Evolutionary conservation across 2,329 filamentous ascomycete genomes (phyloP).

Genomic region (Thielaviopsis cerberus): DNA sequence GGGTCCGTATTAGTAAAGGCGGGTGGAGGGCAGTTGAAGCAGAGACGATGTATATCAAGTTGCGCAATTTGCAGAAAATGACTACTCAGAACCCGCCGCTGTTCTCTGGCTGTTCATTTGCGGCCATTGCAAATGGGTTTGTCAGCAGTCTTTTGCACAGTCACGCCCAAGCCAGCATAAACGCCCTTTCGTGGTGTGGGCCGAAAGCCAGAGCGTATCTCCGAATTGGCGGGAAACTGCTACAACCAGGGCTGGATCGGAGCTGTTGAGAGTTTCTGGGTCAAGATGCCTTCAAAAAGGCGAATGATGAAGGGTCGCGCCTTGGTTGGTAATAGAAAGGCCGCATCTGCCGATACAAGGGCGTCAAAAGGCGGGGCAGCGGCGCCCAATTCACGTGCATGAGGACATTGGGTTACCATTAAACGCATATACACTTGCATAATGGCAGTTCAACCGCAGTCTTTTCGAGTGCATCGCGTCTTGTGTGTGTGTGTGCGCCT

Average conservation of each 20-base stretch:
- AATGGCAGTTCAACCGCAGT: background rate
- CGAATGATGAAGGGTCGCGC: too few species aligned
- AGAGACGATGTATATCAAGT: too few species aligned
- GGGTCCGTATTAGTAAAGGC: background rate
- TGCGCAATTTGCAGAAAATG: background rate
- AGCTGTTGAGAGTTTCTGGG: background rate
- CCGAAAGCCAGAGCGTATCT: background rate
- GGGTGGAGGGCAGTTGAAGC: too few species aligned
- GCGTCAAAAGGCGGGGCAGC: too few species aligned
- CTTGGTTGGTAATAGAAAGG: too few species aligned
- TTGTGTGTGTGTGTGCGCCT: background rate
- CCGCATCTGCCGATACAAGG: too few species aligned
- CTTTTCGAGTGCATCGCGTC: background rate
- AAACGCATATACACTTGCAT: too few species aligned
- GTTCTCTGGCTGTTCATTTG: background rate
- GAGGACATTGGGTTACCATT: too few species aligned
- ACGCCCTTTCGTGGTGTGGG: background rate
- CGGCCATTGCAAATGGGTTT: background rate
- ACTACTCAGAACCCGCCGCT: background rate
- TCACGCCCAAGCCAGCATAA: too few species aligned
- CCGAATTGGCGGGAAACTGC: background rate
- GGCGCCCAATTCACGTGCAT: too few species aligned
- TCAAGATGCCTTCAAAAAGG: too few species aligned
- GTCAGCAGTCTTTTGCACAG: background rate
- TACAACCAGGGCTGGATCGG: background rate